These are phyloP conservation scores for Eustoma russellianum DNA, from an alignment of 257 asterid genomes.

Conservation along the genomic window DNA sequence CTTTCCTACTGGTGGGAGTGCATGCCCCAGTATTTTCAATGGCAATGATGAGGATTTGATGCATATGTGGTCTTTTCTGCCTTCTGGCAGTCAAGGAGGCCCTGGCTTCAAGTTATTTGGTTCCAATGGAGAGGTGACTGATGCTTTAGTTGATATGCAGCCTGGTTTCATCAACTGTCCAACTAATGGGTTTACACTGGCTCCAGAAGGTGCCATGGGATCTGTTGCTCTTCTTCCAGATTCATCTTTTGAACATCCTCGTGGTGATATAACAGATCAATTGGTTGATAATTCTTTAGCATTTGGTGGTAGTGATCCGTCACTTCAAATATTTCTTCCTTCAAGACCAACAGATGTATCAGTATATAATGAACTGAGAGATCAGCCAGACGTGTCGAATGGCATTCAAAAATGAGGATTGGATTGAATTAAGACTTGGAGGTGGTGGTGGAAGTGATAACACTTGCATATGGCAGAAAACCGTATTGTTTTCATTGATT, in stretches of 20 bases:
- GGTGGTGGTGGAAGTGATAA: constrained; percentile 52
- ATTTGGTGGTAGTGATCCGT: constrained; percentile 64
- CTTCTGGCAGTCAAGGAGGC: constrained; percentile 61
- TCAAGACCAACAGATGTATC: constrained; percentile 66
- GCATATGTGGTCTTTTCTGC: constrained; percentile 75
- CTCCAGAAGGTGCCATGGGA: constrained; percentile 42
- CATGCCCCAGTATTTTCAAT: constrained; percentile 45
- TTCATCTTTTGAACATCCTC: constrained; percentile 27
- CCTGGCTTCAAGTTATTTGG: constrained; percentile 82
- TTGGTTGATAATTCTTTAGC: constrained; percentile 69
- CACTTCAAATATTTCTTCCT: constrained; percentile 91
- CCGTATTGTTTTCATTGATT: no score
- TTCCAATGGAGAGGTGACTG: constrained; percentile 61
- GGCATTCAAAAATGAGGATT: constrained; percentile 64
- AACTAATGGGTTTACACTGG: constrained; percentile 38
- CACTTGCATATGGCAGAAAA: no score
- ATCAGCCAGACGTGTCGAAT: constrained; percentile 51
- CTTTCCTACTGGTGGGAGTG: constrained; percentile 36
- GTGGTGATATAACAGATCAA: constrained; percentile 36
- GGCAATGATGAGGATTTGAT: constrained; percentile 54
- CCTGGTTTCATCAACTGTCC: constrained; percentile 50
- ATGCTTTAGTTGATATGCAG: constrained; percentile 54
- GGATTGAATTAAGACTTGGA: constrained; percentile 88
- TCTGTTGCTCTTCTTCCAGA: constrained; percentile 45
- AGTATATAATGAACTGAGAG: constrained; percentile 42